These are phyloP conservation scores for Tuber calosporum DNA, from an alignment of 495 filamentous ascomycete genomes.

Conservation along the genomic window DNA sequence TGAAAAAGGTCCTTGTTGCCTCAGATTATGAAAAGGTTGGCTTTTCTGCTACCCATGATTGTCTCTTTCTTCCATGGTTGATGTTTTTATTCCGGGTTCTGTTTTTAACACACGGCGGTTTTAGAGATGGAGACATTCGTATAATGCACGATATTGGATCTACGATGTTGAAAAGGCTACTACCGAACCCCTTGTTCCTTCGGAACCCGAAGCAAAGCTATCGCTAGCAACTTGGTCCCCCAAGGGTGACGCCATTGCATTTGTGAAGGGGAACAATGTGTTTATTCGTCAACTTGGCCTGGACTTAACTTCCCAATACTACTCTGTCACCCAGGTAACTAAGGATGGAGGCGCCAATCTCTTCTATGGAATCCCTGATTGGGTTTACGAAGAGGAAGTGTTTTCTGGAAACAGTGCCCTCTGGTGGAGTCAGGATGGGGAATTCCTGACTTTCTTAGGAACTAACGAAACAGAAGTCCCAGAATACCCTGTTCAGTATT, in stretches of 20 bases:
- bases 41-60: constrained; percentile 3
- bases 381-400: constrained; percentile 98
- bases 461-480: constrained; percentile 90
- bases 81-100: background rate
- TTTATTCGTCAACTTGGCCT: constrained; percentile 62
- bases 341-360: constrained; percentile 75
- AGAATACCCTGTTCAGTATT: constrained; percentile 91
- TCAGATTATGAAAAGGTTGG: constrained; percentile 51
- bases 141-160: constrained; percentile 78
- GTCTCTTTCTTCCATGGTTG: background rate
- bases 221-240: constrained; percentile 91
- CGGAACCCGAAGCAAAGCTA: constrained; percentile 57
- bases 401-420: constrained; percentile 72
- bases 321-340: constrained; percentile 62
- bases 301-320: constrained; percentile 46
- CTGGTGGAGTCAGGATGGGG: constrained; percentile 88
- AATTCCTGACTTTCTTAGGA: constrained; percentile 79
- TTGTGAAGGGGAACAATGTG: constrained; percentile 81
- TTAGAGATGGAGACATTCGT: constrained; percentile 85
- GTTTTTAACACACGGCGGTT: constrained; percentile 3
- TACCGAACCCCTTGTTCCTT: constrained; percentile 69
- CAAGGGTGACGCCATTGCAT: constrained; percentile 71
- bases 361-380: constrained; percentile 97
- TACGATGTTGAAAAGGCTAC: constrained; percentile 81
- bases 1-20: constrained; percentile 73